phyloP scores from a whole-genome alignment of 129 eudicot species.

The Rutidosis leptorrhynchoides region DNA sequence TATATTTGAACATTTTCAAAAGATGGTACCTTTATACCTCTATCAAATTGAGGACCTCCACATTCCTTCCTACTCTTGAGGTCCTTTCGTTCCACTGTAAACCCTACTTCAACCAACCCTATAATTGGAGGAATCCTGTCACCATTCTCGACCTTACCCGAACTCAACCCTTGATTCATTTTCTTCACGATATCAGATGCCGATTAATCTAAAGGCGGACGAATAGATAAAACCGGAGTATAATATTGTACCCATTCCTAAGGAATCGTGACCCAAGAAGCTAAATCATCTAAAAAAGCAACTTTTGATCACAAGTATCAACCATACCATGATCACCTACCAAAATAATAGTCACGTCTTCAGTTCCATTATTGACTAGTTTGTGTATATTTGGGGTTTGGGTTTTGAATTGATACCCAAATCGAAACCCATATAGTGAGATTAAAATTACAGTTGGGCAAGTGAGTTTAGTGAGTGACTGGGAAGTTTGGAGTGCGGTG shows the following conservation, averaged over 20 bases:
- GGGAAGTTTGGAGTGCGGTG: slow-evolving; percentile 33
- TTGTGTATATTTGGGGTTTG: slow-evolving; percentile 58
- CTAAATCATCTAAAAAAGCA: slow-evolving; percentile 62
- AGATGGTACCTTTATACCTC: slow-evolving; percentile 64
- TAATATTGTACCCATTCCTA: slow-evolving; percentile 56
- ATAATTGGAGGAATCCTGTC: slow-evolving; percentile 69
- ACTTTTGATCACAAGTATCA: slow-evolving; percentile 69
- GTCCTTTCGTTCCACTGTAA: slow-evolving; percentile 49
- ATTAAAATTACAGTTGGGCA: slow-evolving; percentile 51
- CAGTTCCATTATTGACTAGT: slow-evolving; percentile 64
- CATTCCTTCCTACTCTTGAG: slow-evolving; percentile 43
- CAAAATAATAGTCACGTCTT: slow-evolving; percentile 63
- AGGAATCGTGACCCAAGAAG: slow-evolving; percentile 53
- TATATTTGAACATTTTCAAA: slow-evolving; percentile 77
- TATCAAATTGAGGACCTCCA: slow-evolving; percentile 68
- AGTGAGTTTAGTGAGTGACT: slow-evolving; percentile 49
- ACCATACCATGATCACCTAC: slow-evolving; percentile 91
- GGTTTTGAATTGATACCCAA: slow-evolving; percentile 74
- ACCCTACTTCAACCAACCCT: slow-evolving; percentile 62
- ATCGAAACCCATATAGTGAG: slow-evolving; percentile 69
- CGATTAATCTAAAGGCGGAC: slow-evolving; percentile 44
- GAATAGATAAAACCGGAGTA: slow-evolving; percentile 58
- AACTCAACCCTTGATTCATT: slow-evolving; percentile 64
- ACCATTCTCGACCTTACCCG: slow-evolving; percentile 56
- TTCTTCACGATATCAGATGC: slow-evolving; percentile 46